Conservation (phyloP, 371 early-diverging fungal species). For the Blakeslea trispora region DNA sequence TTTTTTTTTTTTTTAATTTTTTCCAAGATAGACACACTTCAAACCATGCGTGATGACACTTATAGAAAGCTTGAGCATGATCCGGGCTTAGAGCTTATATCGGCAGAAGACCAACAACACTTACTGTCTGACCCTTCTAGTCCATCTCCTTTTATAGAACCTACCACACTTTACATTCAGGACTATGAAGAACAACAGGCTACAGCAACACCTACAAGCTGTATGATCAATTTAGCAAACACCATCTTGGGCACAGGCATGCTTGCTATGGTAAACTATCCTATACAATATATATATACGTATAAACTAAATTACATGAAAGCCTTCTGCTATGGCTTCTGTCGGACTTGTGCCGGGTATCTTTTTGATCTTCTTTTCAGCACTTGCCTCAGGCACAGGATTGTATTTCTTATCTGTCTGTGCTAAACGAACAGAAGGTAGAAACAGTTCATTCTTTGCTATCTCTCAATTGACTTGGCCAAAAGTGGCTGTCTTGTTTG, state of each 20-base stretch:
- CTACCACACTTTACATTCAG: slow-evolving; percentile 11
- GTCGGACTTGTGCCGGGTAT: slow-evolving; percentile 85
- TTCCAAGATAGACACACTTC: too few relatives aligned
- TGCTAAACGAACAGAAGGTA: slow-evolving; percentile 72
- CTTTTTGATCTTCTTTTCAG: slow-evolving; percentile 77
- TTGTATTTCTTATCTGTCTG: slow-evolving; percentile 80
- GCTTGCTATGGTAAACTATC: slow-evolving; percentile 85
- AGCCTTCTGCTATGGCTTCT: slow-evolving; percentile 85
- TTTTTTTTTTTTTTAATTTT: too few relatives aligned
- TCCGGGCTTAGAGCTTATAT: too few relatives aligned
- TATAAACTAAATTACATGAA: too few relatives aligned
- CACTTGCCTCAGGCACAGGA: slow-evolving; percentile 76
- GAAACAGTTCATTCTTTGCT: slow-evolving; percentile 88
- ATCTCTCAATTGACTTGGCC: slow-evolving; percentile 93
- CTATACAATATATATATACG: neutral
- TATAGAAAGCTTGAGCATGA: too few relatives aligned
- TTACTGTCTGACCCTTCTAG: too few relatives aligned
- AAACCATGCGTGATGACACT: too few relatives aligned
- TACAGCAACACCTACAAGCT: slow-evolving; percentile 43
- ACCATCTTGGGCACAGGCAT: slow-evolving; percentile 96
- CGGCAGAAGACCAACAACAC: too few relatives aligned
- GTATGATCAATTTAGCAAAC: slow-evolving; percentile 82
- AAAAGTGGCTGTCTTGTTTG: slow-evolving; percentile 87
- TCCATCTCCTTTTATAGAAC: slow-evolving; percentile 7
- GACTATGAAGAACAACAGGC: slow-evolving; percentile 25